phyloP scores from a whole-genome alignment of 371 early-diverging fungal genomes.

The Massospora cicadina region DNA sequence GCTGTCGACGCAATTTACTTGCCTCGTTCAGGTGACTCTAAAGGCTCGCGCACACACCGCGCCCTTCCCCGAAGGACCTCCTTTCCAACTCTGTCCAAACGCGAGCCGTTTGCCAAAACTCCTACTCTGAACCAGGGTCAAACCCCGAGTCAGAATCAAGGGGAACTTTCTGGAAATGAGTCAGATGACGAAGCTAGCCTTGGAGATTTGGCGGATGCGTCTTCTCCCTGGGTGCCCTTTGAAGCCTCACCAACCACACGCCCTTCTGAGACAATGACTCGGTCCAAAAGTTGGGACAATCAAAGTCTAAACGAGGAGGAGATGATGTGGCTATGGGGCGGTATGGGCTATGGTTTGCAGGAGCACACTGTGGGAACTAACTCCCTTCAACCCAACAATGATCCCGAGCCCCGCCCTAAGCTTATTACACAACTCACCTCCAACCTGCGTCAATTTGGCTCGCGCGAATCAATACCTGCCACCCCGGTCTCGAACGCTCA shows the following conservation, averaged over 20 bases:
- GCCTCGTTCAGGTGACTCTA: neutral
- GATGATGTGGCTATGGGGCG: conserved; percentile 5
- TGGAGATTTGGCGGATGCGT: neutral
- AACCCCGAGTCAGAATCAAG: too few species aligned
- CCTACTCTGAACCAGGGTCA: too few species aligned
- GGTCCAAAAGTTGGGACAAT: neutral
- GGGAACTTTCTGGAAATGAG: conserved; percentile 2
- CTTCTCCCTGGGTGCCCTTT: neutral
- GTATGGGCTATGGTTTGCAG: neutral
- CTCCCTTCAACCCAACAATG: neutral
- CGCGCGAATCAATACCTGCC: neutral
- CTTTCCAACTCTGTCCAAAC: neutral
- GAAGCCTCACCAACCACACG: neutral
- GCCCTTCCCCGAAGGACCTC: neutral
- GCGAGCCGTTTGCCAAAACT: neutral
- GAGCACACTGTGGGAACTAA: neutral
- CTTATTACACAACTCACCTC: conserved; percentile 1
- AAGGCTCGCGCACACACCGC: neutral
- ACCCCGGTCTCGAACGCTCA: neutral
- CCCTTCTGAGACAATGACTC: neutral
- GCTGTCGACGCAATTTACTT: conserved; percentile 4
- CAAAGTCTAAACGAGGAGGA: neutral
- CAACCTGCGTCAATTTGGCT: neutral
- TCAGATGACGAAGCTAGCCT: conserved; percentile 2
- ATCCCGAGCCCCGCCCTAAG: neutral